These are phyloP conservation scores for Didymella exigua DNA, from an alignment of 2,329 filamentous ascomycete genomes.

Conservation along the genomic window DNA sequence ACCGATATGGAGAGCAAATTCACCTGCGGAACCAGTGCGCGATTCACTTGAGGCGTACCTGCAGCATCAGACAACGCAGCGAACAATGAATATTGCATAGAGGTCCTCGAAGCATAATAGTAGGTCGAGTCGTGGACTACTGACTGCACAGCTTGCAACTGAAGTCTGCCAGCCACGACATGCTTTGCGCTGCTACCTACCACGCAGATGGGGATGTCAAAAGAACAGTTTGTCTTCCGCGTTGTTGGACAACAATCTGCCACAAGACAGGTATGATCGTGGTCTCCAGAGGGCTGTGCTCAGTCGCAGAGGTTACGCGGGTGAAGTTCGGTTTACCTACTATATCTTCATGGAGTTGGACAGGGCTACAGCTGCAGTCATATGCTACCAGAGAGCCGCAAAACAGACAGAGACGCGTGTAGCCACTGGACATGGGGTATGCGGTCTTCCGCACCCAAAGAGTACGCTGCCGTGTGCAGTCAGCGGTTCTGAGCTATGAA, in stretches of 20 bases:
- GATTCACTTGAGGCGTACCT: not conserved
- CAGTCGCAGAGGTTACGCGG: not conserved
- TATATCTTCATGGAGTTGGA: not conserved
- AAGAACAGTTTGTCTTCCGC: not conserved
- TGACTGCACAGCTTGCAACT: not conserved
- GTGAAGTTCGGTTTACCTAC: not conserved
- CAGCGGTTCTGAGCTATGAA: not conserved
- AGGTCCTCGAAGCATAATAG: not conserved
- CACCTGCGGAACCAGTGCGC: conserved; percentile 1
- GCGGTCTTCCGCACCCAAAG: not conserved
- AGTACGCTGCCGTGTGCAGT: not conserved
- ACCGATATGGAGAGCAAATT: conserved; percentile 4
- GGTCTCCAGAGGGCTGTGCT: not conserved
- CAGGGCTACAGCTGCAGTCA: not conserved
- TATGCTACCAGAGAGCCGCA: not conserved
- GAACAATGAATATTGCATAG: not conserved
- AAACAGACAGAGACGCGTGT: not conserved
- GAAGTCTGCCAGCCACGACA: not conserved
- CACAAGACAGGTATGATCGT: not conserved
- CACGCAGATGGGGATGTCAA: not conserved
- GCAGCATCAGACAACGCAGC: not conserved
- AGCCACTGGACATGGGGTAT: not conserved
- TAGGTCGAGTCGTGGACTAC: not conserved
- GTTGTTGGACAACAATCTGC: not conserved
- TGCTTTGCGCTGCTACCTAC: not conserved